Evolutionary conservation across 192 early-diverging fungal genomes (phyloP).

Genomic region (Coemansia furcata): DNA sequence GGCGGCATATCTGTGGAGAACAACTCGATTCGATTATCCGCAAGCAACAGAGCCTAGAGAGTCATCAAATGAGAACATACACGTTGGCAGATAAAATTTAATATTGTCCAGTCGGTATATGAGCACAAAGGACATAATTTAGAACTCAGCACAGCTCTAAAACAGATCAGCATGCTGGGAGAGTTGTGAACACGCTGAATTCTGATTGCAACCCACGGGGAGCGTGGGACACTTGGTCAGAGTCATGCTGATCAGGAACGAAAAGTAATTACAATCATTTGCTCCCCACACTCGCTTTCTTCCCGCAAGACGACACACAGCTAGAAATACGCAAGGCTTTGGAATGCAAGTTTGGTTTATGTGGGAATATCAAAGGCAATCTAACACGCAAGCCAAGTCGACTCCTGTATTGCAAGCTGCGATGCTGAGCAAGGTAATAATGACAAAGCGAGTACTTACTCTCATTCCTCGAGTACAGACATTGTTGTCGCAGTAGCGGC

Average conservation of each 20-base stretch:
- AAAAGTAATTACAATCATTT: background rate
- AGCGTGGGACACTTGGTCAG: background rate
- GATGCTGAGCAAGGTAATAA: background rate
- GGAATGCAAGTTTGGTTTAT: background rate
- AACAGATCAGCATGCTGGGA: background rate
- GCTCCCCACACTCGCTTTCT: background rate
- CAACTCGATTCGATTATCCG: constrained; percentile 68
- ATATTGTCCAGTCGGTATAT: background rate
- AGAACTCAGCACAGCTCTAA: background rate
- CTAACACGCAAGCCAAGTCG: too few relatives aligned
- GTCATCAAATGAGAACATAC: background rate
- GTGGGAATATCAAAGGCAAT: background rate
- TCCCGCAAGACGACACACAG: background rate
- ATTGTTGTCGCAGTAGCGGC: constrained; percentile 62
- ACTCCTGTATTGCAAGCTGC: background rate
- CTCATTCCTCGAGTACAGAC: constrained; percentile 74
- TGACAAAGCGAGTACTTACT: constrained; percentile 37
- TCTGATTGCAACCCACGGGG: background rate
- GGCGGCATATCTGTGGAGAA: constrained; percentile 76
- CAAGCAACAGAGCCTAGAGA: constrained; percentile 61
- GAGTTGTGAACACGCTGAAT: constrained; percentile 1
- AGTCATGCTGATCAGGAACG: background rate
- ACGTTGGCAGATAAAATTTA: background rate
- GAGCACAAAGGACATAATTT: background rate
- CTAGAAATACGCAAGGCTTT: background rate